A percentile compares a stretch with the other conserved stretches of the same genome.
Evolutionary conservation across 352 stramenopile genomes (phyloP).

Genomic region (Bremia lactucae): DNA sequence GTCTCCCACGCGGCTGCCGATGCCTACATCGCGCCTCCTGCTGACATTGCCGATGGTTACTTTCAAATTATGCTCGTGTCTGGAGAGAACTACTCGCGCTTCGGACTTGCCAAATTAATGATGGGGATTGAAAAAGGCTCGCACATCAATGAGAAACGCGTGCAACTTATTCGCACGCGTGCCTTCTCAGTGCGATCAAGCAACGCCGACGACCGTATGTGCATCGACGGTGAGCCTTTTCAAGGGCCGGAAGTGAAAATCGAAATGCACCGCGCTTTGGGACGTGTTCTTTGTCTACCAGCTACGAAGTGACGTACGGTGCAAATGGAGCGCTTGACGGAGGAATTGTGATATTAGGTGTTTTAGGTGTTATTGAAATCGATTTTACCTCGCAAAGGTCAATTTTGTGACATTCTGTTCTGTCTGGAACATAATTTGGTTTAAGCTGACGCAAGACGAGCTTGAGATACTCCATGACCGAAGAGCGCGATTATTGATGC

Average conservation of each 20-base stretch:
- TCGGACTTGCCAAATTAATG: slow-evolving; percentile 33
- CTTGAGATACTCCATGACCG: too few relatives aligned
- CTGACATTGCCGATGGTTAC: slow-evolving; percentile 44
- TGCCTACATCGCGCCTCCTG: slow-evolving; percentile 31
- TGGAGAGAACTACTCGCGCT: slow-evolving; percentile 24
- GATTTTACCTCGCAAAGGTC: too few relatives aligned
- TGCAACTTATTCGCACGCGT: slow-evolving; percentile 51
- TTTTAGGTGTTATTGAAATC: too few relatives aligned
- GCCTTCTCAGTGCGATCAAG: slow-evolving; percentile 35
- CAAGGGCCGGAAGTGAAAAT: slow-evolving; percentile 31
- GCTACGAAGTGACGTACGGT: slow-evolving; percentile 7
- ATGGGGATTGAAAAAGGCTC: slow-evolving; percentile 41
- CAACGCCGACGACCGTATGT: slow-evolving; percentile 32
- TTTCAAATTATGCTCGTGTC: slow-evolving; percentile 47
- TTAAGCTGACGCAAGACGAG: too few relatives aligned
- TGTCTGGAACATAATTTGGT: too few relatives aligned
- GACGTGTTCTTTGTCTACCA: slow-evolving; percentile 30
- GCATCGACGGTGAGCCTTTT: slow-evolving; percentile 55
- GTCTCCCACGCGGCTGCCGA: slow-evolving; percentile 38
- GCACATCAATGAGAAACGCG: slow-evolving; percentile 27
- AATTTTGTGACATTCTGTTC: too few relatives aligned
- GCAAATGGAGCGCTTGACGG: too few relatives aligned
- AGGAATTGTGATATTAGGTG: too few relatives aligned
- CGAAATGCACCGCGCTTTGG: slow-evolving; percentile 36
- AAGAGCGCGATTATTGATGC: too few relatives aligned